phyloP scores from a whole-genome alignment of 768 basidiomycete genomes.

The Coprinellus micaceus region DNA sequence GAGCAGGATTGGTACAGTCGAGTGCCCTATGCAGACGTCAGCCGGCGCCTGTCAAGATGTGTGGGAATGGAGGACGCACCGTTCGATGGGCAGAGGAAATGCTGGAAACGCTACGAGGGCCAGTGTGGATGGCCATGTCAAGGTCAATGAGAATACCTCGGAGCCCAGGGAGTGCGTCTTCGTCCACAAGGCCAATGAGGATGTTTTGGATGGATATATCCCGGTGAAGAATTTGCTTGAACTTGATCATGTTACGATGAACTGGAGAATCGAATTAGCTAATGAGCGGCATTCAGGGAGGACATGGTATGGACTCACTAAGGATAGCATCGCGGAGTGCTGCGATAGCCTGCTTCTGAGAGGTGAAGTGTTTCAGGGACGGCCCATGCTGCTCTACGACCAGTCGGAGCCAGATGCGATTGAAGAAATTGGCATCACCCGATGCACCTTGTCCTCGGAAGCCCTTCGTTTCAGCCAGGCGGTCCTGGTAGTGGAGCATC shows the following conservation, averaged over 20 bases:
- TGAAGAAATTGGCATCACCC: neutral
- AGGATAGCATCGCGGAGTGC: neutral
- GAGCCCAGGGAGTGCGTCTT: neutral
- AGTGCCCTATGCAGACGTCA: slow-evolving; percentile 1
- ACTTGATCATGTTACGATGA: neutral
- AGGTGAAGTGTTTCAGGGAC: neutral
- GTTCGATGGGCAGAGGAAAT: neutral
- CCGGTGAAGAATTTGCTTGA: slow-evolving; percentile 12
- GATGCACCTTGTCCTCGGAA: neutral
- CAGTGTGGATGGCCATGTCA: slow-evolving; percentile 5
- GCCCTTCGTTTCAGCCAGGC: neutral
- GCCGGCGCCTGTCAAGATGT: neutral
- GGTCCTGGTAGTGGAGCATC: neutral
- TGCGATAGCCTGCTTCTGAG: neutral
- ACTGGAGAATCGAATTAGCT: neutral
- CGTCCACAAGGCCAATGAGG: slow-evolving; percentile 4
- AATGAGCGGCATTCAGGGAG: neutral
- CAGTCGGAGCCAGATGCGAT: neutral
- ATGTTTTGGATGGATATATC: slow-evolving; percentile 15
- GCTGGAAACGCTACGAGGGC: neutral
- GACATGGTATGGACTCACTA: neutral
- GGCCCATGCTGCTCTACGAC: neutral
- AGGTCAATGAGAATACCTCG: slow-evolving; percentile 15
- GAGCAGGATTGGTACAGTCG: neutral
- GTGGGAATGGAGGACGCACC: too few species aligned